phyloP scores from a whole-genome alignment of 495 filamentous ascomycete species.

The Margaritispora aquatica region DNA sequence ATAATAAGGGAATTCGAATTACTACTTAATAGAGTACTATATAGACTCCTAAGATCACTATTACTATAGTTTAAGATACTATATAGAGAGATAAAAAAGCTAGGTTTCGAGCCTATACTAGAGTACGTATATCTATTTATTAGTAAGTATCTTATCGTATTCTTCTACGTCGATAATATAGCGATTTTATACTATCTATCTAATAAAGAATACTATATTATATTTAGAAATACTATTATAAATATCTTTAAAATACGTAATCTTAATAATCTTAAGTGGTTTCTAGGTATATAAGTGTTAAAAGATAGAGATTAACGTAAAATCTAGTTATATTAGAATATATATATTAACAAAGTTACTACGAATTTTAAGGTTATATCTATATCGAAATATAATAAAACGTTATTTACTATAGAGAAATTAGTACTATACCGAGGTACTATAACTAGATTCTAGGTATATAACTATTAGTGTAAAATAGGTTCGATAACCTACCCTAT shows the following conservation, averaged over 20 bases:
- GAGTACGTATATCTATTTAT: neutral
- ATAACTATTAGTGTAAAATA: neutral
- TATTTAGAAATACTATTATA: neutral
- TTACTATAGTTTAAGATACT: neutral
- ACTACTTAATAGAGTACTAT: neutral
- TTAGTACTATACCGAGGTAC: neutral
- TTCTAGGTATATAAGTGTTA: neutral
- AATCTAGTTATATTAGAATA: neutral
- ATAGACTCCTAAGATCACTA: neutral
- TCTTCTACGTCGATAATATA: neutral
- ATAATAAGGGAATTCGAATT: neutral
- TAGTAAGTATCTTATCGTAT: neutral
- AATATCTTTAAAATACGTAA: neutral
- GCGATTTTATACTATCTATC: neutral
- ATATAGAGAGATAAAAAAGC: neutral
- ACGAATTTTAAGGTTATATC: neutral
- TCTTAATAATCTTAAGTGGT: neutral
- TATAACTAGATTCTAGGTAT: neutral
- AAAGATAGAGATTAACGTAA: neutral
- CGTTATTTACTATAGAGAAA: neutral
- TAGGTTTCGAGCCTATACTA: neutral
- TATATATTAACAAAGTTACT: neutral
- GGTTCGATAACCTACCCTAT: neutral
- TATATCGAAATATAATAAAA: neutral
- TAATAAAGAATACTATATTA: neutral